Conservation (phyloP, 495 filamentous ascomycete genomes). For the Acidomyces sp. region DNA sequence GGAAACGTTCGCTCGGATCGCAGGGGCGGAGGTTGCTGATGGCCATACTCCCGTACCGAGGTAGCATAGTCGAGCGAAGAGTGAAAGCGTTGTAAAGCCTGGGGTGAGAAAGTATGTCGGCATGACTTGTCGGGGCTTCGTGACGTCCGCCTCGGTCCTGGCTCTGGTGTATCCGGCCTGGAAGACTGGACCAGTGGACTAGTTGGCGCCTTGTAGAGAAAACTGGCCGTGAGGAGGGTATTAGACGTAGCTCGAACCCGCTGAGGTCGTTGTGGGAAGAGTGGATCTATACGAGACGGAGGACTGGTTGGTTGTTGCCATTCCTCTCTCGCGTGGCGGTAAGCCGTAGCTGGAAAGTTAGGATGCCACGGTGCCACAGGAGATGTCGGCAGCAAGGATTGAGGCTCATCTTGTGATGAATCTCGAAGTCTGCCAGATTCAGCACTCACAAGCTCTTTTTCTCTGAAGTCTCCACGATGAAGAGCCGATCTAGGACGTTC, state of each 20-base stretch:
- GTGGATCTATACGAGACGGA: too few species aligned
- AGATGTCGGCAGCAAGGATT: conserved; percentile 24
- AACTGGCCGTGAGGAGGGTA: conserved; percentile 65
- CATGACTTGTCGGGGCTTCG: conserved; percentile 36
- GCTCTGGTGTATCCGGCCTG: conserved; percentile 53
- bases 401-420: background rate
- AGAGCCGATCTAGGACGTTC: conserved; percentile 76
- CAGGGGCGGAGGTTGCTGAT: conserved; percentile 23
- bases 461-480: conserved; percentile 76
- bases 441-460: conserved; percentile 15
- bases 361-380: conserved; percentile 30
- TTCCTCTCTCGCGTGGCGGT: conserved; percentile 13
- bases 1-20: conserved; percentile 45
- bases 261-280: background rate
- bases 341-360: conserved; percentile 24
- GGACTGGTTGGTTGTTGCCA: background rate
- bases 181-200: conserved; percentile 85
- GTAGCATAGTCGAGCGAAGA: conserved; percentile 24
- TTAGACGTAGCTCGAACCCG: conserved; percentile 47
- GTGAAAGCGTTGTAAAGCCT: conserved; percentile 36
- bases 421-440: conserved; percentile 9
- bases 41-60: conserved; percentile 18
- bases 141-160: conserved; percentile 25
- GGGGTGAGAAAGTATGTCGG: conserved; percentile 49
- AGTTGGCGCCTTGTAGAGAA: conserved; percentile 75